phyloP scores from a whole-genome alignment of 495 filamentous ascomycete genomes.

The Terfezia boudieri region DNA sequence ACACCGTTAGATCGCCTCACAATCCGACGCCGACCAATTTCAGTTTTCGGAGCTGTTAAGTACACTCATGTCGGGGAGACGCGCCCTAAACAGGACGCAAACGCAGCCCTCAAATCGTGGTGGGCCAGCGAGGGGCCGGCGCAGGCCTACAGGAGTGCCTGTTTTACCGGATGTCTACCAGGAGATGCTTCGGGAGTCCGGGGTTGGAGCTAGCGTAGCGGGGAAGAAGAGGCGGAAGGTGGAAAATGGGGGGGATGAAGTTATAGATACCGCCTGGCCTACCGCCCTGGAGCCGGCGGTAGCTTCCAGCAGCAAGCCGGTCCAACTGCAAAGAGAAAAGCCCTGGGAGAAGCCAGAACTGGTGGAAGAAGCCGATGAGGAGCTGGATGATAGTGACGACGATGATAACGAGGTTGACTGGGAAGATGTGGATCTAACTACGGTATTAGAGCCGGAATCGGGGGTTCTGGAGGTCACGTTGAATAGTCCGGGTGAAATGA shows the following conservation, averaged over 20 bases:
- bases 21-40: too few species aligned
- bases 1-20: too few species aligned
- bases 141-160: background rate
- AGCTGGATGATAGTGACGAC: conserved; percentile 4
- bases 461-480: conserved; percentile 36
- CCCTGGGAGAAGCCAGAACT: conserved; percentile 1
- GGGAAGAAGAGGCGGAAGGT: background rate
- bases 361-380: too few species aligned
- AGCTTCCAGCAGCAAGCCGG: background rate
- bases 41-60: too few species aligned
- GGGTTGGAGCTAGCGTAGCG: conserved; percentile 20
- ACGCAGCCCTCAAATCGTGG: background rate
- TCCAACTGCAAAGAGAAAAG: background rate
- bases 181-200: conserved; percentile 44
- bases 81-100: background rate
- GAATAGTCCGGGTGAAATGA: conserved; percentile 23
- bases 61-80: background rate
- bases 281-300: background rate
- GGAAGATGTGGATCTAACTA: conserved; percentile 38
- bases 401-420: conserved; percentile 45
- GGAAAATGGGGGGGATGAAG: background rate
- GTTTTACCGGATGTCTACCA: conserved; percentile 25
- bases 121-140: background rate
- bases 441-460: conserved; percentile 6
- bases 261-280: background rate